Conservation (phyloP, 345 rosid genomes). For the Trapa bicornis region DNA sequence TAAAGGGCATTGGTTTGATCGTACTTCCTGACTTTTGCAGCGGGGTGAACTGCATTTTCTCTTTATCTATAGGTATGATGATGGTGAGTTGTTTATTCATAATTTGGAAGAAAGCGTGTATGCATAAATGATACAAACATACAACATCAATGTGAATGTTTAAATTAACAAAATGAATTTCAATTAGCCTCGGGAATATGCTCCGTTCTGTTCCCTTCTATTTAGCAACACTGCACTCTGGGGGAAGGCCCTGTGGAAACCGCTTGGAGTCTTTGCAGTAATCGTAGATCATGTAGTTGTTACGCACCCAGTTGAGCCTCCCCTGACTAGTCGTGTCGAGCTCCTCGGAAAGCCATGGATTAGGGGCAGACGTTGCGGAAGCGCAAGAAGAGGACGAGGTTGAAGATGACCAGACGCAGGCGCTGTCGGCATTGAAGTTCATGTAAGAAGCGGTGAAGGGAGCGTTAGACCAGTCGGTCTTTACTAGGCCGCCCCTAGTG, state of each 20-base stretch:
- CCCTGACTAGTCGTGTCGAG: constrained; percentile 23
- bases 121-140: background rate
- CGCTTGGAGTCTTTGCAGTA: constrained; percentile 41
- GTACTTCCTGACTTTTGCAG: background rate
- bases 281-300: constrained; percentile 46
- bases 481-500: constrained; percentile 45
- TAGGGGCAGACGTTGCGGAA: background rate
- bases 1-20: background rate
- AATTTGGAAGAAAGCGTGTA: background rate
- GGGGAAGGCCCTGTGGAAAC: constrained; percentile 45
- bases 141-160: background rate
- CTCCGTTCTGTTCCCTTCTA: background rate
- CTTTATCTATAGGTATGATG: background rate
- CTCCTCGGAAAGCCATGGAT: constrained; percentile 28
- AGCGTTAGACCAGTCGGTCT: constrained; percentile 49
- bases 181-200: background rate
- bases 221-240: constrained; percentile 24
- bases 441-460: constrained; percentile 51
- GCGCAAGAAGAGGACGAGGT: constrained; percentile 20
- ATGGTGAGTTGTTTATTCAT: too few species aligned
- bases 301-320: constrained; percentile 40
- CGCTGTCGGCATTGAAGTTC: constrained; percentile 25
- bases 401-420: constrained; percentile 37
- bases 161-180: background rate
- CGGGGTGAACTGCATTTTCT: background rate